phyloP scores from a whole-genome alignment of 495 filamentous ascomycete genomes.

The Tuber magnatum region DNA sequence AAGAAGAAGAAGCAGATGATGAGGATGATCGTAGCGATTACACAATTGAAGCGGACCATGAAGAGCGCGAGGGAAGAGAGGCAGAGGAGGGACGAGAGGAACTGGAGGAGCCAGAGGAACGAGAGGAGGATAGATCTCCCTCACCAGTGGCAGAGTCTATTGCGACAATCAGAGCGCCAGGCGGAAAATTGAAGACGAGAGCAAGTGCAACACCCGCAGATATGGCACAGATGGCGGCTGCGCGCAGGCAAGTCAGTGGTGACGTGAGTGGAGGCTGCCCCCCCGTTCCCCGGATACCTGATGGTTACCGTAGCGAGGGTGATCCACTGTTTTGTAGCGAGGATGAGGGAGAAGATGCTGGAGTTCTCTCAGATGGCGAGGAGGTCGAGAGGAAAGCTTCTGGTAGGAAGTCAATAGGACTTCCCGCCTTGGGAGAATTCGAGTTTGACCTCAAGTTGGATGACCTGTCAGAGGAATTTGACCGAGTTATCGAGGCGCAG shows the following conservation, averaged over 20 bases:
- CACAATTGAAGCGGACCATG: conserved; percentile 41
- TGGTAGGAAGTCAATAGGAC: conserved; percentile 52
- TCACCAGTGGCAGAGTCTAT: conserved; percentile 66
- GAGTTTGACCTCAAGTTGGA: conserved; percentile 77
- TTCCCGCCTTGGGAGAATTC: conserved; percentile 58
- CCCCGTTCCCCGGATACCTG: conserved; percentile 56
- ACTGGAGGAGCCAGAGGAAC: not conserved
- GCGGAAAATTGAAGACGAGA: conserved; percentile 80
- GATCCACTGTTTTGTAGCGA: conserved; percentile 42
- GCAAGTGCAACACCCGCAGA: conserved; percentile 82
- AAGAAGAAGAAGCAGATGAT: conserved; percentile 35
- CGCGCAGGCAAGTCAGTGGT: conserved; percentile 74
- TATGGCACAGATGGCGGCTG: conserved; percentile 75
- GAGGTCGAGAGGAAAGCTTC: conserved; percentile 43
- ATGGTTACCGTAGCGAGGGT: conserved; percentile 46
- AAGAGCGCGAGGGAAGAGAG: conserved; percentile 20
- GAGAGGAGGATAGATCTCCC: conserved; percentile 26
- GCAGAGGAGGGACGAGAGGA: not conserved
- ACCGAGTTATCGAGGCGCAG: conserved; percentile 91
- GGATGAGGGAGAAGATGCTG: conserved; percentile 42
- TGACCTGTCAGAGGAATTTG: conserved; percentile 63
- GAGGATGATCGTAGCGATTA: conserved; percentile 31
- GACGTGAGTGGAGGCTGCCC: conserved; percentile 42
- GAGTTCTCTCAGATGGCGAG: conserved; percentile 42
- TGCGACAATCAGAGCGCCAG: conserved; percentile 78